These are phyloP conservation scores for Udeniomyces megalosporus DNA, from an alignment of 768 basidiomycete genomes.

Conservation along the genomic window DNA sequence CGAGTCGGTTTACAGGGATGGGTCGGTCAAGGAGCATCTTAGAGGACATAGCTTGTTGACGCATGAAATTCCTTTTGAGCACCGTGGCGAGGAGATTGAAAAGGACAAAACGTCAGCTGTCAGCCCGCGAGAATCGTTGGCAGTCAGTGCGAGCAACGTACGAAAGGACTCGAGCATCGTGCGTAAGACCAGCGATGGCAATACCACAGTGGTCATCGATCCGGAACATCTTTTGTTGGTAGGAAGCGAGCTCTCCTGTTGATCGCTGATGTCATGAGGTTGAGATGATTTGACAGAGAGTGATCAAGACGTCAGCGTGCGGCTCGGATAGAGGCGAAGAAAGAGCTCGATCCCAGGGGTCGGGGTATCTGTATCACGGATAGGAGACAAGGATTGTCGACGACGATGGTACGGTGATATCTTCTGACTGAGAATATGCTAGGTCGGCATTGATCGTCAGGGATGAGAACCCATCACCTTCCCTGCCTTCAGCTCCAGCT, in stretches of 20 bases:
- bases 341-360: no score
- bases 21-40: slow-evolving; percentile 92
- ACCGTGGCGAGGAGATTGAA: no score
- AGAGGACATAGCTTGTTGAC: slow-evolving; percentile 90
- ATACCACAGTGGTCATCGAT: slow-evolving; percentile 99
- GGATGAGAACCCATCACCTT: no score
- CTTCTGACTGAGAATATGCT: no score
- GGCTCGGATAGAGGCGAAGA: no score
- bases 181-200: slow-evolving; percentile 95
- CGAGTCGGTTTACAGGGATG: slow-evolving; percentile 82
- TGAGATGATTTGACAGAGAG: neutral
- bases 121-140: neutral
- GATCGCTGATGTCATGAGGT: slow-evolving; percentile 48
- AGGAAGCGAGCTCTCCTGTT: slow-evolving; percentile 93
- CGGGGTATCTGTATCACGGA: no score
- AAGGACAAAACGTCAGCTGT: neutral
- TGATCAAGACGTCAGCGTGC: no score
- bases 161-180: slow-evolving; percentile 94
- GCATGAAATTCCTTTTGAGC: slow-evolving; percentile 78
- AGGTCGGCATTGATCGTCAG: no score
- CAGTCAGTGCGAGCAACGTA: slow-evolving; percentile 29
- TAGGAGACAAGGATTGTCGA: no score
- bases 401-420: no score
- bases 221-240: slow-evolving; percentile 98
- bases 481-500: no score